These are phyloP conservation scores for Phylloboletellus chloephorus DNA, from an alignment of 1,284 basidiomycete genomes.

Conservation along the genomic window DNA sequence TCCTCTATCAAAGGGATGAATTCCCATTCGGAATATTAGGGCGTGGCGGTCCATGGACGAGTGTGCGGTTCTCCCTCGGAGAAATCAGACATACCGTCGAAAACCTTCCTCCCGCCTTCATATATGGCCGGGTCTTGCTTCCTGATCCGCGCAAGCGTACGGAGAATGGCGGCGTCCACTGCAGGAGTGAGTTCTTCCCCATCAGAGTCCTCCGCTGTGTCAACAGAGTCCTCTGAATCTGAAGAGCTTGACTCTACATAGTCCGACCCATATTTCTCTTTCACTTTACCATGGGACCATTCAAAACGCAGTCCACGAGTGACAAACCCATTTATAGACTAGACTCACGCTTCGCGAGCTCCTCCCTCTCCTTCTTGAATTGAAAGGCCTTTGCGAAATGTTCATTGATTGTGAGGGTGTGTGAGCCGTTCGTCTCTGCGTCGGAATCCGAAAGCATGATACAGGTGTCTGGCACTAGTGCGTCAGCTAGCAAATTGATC, in stretches of 20 bases:
- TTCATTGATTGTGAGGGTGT: conserved; percentile 70
- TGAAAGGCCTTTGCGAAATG: conserved; percentile 81
- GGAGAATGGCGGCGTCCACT: conserved; percentile 91
- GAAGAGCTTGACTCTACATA: conserved; percentile 57
- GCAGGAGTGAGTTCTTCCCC: conserved; percentile 94
- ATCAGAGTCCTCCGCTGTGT: conserved; percentile 89
- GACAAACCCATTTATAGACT: background rate
- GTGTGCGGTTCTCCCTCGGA: background rate
- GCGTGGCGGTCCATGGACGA: background rate
- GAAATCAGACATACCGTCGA: conserved; percentile 53
- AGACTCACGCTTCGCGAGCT: conserved; percentile 66
- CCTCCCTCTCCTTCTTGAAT: conserved; percentile 77
- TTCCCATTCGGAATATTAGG: background rate
- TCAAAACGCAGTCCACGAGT: background rate
- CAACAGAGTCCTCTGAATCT: conserved; percentile 69
- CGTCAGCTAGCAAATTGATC: background rate
- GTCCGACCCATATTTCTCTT: conserved; percentile 83
- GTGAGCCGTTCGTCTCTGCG: conserved; percentile 39
- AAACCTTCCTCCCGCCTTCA: conserved; percentile 63
- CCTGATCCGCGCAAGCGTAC: conserved; percentile 85
- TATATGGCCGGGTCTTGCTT: conserved; percentile 84
- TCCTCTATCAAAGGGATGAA: conserved; percentile 49
- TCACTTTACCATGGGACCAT: conserved; percentile 44
- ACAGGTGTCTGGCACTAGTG: background rate
- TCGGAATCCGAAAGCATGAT: conserved; percentile 45